A percentile compares a stretch with the other conserved stretches of the same genome.
Evolutionary conservation across 306 rosid species (phyloP).

Genomic region (Pyrus pyrifolia): DNA sequence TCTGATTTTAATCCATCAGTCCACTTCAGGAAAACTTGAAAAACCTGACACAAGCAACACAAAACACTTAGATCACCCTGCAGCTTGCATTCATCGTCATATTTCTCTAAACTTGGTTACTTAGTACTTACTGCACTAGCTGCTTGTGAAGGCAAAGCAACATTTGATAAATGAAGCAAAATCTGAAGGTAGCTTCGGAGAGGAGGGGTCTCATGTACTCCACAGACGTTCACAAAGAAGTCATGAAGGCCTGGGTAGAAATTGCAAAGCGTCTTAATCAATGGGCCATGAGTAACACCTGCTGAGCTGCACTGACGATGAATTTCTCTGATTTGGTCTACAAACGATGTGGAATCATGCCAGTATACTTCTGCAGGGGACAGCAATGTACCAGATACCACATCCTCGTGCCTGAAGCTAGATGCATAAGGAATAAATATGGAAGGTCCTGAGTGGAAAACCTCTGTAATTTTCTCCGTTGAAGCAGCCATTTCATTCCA

Average conservation of each 20-base stretch:
- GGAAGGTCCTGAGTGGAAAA: constrained; percentile 54
- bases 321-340: constrained; percentile 40
- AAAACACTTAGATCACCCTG: constrained; percentile 17
- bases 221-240: constrained; percentile 64
- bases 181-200: constrained; percentile 65
- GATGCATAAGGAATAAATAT: constrained; percentile 63
- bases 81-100: constrained; percentile 8
- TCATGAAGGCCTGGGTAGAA: constrained; percentile 70
- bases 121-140: constrained; percentile 45
- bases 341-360: constrained; percentile 65
- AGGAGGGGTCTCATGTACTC: constrained; percentile 65
- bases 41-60: constrained; percentile 46
- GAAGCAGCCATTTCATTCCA: constrained; percentile 75
- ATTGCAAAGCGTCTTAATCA: constrained; percentile 48
- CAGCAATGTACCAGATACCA: constrained; percentile 58
- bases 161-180: constrained; percentile 66
- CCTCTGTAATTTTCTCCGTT: constrained; percentile 48
- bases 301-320: constrained; percentile 29
- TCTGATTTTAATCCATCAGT: constrained; percentile 65
- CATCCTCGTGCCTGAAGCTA: constrained; percentile 41
- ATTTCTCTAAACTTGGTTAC: constrained; percentile 17
- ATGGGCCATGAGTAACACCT: constrained; percentile 21
- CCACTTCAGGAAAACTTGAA: constrained; percentile 74
- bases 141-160: constrained; percentile 65
- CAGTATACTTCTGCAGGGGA: constrained; percentile 63